phyloP scores from a whole-genome alignment of 768 basidiomycete genomes.

The Panellus pusillus region DNA sequence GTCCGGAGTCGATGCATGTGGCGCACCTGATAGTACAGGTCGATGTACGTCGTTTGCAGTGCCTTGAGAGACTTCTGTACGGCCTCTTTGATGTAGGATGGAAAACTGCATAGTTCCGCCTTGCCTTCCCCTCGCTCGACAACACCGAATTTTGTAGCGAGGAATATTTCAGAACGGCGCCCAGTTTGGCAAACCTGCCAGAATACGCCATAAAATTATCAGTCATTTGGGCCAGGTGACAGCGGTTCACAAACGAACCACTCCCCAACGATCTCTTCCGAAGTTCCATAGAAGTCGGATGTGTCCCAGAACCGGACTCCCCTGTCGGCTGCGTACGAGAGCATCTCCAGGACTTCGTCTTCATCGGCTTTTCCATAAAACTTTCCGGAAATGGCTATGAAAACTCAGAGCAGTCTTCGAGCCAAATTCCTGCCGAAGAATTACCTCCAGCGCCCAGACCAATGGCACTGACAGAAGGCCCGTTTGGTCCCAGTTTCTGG shows the following conservation, averaged over 20 bases:
- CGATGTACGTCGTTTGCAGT: constrained; percentile 29
- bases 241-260: constrained; percentile 27
- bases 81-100: constrained; percentile 30
- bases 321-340: constrained; percentile 22
- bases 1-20: too few relatives aligned
- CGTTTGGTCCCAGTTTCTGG: constrained; percentile 27
- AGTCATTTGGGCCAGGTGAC: too few relatives aligned
- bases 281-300: constrained; percentile 33
- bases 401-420: too few relatives aligned
- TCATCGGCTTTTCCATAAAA: constrained; percentile 19
- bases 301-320: constrained; percentile 49
- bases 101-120: constrained; percentile 32
- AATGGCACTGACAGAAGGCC: constrained; percentile 28
- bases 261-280: constrained; percentile 41
- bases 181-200: constrained; percentile 25
- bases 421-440: neutral
- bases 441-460: constrained; percentile 30
- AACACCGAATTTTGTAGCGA: constrained; percentile 39
- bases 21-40: constrained; percentile 32
- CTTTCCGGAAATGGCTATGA: constrained; percentile 8
- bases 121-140: constrained; percentile 2
- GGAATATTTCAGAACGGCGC: constrained; percentile 36
- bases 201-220: too few relatives aligned
- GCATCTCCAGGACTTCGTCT: constrained; percentile 5
- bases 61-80: constrained; percentile 31